Evolutionary conservation across 2,329 filamentous ascomycete species (phyloP).

Genomic region (Fusarium illudens): DNA sequence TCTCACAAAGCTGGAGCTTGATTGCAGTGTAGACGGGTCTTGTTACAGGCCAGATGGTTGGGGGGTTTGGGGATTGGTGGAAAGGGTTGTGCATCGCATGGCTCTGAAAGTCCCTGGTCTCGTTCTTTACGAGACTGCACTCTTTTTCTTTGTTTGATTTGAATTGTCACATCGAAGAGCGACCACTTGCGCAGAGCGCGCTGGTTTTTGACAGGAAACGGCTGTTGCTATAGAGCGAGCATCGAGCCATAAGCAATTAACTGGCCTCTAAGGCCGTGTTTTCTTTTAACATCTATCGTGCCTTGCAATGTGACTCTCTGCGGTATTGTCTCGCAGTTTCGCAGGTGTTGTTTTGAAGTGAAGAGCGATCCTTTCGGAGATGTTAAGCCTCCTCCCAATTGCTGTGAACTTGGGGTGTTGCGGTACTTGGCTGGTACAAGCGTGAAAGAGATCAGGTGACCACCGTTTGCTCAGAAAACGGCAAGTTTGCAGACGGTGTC

Average conservation of each 20-base stretch:
- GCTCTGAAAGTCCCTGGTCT: background rate
- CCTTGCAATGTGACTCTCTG: background rate
- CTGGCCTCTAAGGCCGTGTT: conserved; percentile 20
- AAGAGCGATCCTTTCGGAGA: background rate
- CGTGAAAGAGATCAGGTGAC: background rate
- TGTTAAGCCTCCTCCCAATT: background rate
- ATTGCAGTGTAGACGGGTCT: conserved; percentile 25
- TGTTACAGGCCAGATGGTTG: background rate
- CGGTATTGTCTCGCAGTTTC: background rate
- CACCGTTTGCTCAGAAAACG: conserved; percentile 1
- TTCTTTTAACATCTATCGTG: background rate
- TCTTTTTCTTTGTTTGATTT: conserved; percentile 17
- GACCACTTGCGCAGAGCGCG: conserved; percentile 2
- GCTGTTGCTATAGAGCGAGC: conserved; percentile 34
- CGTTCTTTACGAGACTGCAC: background rate
- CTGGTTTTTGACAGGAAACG: conserved; percentile 6
- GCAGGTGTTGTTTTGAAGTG: background rate
- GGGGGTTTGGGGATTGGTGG: background rate
- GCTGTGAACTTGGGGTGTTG: background rate
- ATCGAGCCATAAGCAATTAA: conserved; percentile 31
- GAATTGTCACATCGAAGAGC: conserved; percentile 18
- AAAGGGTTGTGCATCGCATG: background rate
- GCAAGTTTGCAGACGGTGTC: conserved; percentile 6
- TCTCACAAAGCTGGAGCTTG: conserved; percentile 16
- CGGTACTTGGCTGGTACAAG: background rate